Evolutionary conservation across 73 alveolate species (phyloP), one percentile per base, ranked within the genome.

Genomic region (Breviolum minutum): DNA sequence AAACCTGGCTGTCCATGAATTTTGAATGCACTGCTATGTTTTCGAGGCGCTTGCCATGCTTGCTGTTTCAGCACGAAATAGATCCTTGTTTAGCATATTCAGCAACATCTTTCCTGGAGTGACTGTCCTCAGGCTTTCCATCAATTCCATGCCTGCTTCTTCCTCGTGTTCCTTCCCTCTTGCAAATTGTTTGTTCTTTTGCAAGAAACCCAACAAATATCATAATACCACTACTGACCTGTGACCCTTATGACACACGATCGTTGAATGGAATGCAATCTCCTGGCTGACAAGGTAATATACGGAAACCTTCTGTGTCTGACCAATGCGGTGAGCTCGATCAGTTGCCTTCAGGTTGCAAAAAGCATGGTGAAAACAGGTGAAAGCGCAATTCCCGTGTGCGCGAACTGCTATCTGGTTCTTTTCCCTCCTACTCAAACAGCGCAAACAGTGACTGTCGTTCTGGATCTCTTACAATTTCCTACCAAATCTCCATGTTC

Each of bases 281-380:
- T 14, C 92, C 92, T 83, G n/a, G 92, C 73, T 48, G 54, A 61
- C 66, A 13, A 83, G 73, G 24, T 32, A 22, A 61, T 83, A 71
- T 11, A 83, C 92, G 7, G 40, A 20, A 68, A 83, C 92, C 48
- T 68, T 48, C 73, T 24, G n/a, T 32, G 29, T 54, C 73, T 83
- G 92, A 48, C 92, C 92, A 32, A 83, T 83, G 73, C 92, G 92
- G 30, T 83, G 92, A 20, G 92, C 92, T 0, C 92, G 92, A 32
- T 83, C 92, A 29, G 92, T 83, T n/a, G 71, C 63, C 92, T 40
- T 40, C 54, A 40, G 54, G 54, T 40, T 3, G 54, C 54, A 40
- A 40, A 40, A 40, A 2, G 54, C 54, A 40, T 40, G 54, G 54
- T 40, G 54, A 40, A 40, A 40, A 40, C 54, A 2, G 54, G 54